phyloP scores from a whole-genome alignment of 805 yeast genomes.

The Teunomyces barrocoloradensis region DNA sequence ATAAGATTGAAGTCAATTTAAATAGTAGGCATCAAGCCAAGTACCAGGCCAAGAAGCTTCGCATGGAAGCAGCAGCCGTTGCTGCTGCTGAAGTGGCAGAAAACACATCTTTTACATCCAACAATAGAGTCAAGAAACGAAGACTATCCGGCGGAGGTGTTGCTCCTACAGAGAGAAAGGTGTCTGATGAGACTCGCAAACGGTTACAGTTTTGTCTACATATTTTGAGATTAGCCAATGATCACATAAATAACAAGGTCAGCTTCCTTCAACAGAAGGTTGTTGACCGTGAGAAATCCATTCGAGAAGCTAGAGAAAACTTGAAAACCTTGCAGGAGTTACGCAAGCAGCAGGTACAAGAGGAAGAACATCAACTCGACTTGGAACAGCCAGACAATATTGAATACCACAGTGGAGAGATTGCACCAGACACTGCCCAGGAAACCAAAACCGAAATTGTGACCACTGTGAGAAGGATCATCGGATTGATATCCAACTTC shows the following conservation, averaged over 20 bases:
- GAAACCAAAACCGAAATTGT: constrained; percentile 78
- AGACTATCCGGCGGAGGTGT: neutral
- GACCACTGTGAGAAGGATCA: constrained; percentile 84
- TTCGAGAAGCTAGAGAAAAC: constrained; percentile 19
- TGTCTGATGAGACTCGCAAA: constrained; percentile 68
- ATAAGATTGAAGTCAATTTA: constrained; percentile 44
- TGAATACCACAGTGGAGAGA: constrained; percentile 26
- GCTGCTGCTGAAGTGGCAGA: constrained; percentile 1
- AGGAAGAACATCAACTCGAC: constrained; percentile 9
- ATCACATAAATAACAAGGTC: constrained; percentile 67
- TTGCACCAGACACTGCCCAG: constrained; percentile 20
- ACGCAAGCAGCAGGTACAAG: constrained; percentile 13
- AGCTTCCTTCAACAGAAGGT: constrained; percentile 54
- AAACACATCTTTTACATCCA: neutral
- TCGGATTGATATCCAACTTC: constrained; percentile 79
- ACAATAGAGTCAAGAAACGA: constrained; percentile 5
- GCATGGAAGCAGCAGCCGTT: constrained; percentile 14
- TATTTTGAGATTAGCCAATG: constrained; percentile 75
- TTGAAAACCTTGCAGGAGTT: constrained; percentile 1
- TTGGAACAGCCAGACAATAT: constrained; percentile 4
- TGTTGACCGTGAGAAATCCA: constrained; percentile 41
- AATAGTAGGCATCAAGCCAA: constrained; percentile 38
- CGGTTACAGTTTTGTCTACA: constrained; percentile 77
- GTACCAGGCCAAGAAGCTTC: constrained; percentile 8
- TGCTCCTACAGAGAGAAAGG: constrained; percentile 21